Percentiles rank a stretch among this genome's conserved stretches.
phyloP scores from a whole-genome alignment of 2,329 filamentous ascomycete species.

The Arthrobotrys sinensis region DNA sequence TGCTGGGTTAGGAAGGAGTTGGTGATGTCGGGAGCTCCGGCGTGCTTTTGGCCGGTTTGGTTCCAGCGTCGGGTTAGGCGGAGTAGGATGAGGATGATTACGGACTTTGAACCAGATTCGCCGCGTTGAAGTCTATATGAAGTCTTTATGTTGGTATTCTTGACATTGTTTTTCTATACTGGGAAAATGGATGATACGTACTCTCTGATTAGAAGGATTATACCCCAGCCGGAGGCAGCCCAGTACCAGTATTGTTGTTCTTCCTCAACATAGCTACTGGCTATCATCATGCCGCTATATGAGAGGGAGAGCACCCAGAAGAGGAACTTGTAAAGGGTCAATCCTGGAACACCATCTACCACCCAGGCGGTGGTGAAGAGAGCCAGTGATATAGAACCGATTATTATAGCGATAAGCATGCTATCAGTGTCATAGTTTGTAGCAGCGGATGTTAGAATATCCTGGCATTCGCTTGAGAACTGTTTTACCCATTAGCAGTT shows the following conservation, averaged over 20 bases:
- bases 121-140: slow-evolving; percentile 62
- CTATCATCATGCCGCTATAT: slow-evolving; percentile 95
- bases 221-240: slow-evolving; percentile 80
- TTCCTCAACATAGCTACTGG: slow-evolving; percentile 96
- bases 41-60: slow-evolving; percentile 95
- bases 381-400: slow-evolving; percentile 67
- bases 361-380: slow-evolving; percentile 45
- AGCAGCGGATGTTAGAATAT: slow-evolving; percentile 86
- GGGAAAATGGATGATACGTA: slow-evolving; percentile 61
- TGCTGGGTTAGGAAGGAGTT: slow-evolving; percentile 78
- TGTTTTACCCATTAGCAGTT: slow-evolving; percentile 59
- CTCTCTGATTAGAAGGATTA: slow-evolving; percentile 71
- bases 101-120: slow-evolving; percentile 61
- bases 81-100: slow-evolving; percentile 74
- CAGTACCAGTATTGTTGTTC: slow-evolving; percentile 99
- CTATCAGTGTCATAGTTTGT: slow-evolving; percentile 87
- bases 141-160: slow-evolving; percentile 20
- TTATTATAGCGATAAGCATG: slow-evolving; percentile 71
- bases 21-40: slow-evolving; percentile 89
- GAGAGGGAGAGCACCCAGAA: slow-evolving; percentile 68
- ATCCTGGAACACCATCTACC: slow-evolving; percentile 37
- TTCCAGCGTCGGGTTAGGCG: slow-evolving; percentile 87
- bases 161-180: not conserved
- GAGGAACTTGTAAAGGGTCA: slow-evolving; percentile 42
- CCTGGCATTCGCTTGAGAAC: slow-evolving; percentile 82